Percentiles rank a stretch among this genome's conserved stretches.
Conservation (phyloP, 1,284 basidiomycete genomes). For the Leccinum laetum region DNA sequence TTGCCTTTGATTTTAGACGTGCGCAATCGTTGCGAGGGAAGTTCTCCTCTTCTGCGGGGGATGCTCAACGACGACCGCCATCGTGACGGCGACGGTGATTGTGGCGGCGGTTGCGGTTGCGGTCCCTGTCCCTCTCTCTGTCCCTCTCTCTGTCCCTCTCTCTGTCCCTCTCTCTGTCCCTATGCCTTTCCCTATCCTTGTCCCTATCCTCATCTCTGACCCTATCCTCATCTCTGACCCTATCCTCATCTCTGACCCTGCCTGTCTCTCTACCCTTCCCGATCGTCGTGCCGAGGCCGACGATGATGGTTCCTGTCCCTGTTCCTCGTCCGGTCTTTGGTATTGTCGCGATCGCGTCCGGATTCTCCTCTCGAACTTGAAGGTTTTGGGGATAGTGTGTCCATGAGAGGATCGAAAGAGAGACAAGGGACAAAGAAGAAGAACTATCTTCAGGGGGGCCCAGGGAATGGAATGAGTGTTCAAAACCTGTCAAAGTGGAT, state of each 20-base stretch:
- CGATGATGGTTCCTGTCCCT: constrained; percentile 3
- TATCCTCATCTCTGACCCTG: too few species aligned
- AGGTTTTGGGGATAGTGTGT: constrained; percentile 23
- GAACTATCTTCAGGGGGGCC: too few species aligned
- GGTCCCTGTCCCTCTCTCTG: constrained; percentile 1
- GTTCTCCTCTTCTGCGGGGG: constrained; percentile 8
- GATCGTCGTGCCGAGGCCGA: constrained; percentile 14
- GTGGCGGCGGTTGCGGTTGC: neutral
- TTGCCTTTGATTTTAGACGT: constrained; percentile 22
- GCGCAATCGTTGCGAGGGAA: constrained; percentile 20
- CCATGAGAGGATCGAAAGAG: constrained; percentile 11
- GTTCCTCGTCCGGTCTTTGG: constrained; percentile 11
- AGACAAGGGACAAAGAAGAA: neutral
- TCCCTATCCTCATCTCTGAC: too few species aligned
- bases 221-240: too few species aligned
- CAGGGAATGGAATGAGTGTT: too few species aligned
- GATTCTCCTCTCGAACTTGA: constrained; percentile 10
- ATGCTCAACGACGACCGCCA: constrained; percentile 10
- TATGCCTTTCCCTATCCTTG: too few species aligned
- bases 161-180: neutral
- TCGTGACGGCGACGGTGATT: neutral
- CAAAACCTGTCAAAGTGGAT: too few species aligned
- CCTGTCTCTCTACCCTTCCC: neutral
- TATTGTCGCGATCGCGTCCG: constrained; percentile 13
- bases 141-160: constrained; percentile 4